Base-by-base conservation (phyloP, 2,329 filamentous ascomycete species). In the Verticillium nubilum region DNA sequence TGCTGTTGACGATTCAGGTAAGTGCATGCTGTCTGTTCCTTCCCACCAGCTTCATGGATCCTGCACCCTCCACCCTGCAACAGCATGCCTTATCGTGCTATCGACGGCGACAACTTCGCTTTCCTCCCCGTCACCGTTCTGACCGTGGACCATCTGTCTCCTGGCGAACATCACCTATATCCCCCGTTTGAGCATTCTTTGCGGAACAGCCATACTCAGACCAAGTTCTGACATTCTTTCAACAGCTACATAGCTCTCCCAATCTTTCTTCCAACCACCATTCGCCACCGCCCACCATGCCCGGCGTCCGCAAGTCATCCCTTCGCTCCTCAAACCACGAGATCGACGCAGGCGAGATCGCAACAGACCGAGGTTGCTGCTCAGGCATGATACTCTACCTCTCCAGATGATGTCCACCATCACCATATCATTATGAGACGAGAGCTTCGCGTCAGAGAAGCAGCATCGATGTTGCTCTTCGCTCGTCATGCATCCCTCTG, bases 231-330 rank as follows among this genome's bases (percentile, higher is more conserved):
- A 50, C 42, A 50, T 50, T 50, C 42, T 50, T 19, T 50, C 9
- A 19, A 50, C 5, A 50, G 42, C 42, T 50, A 4, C 29, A 31
- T 13, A 31, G 29, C 29, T 13, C 29, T 13, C 4, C 12, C 42
- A 12, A 23, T 4, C n/a, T 5, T 10, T 50, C 19, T 23, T 37
- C 57, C 9, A 27, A 10, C 9, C n/a, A 23, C 17, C 57, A 13
- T n/a, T 15, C 13, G 64, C 67, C 67, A 68, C 64, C 33, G 26
- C 54, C 42, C 71, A 80, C 64, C 54, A 83, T 84, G 81, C 76
- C 77, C 71, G 80, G 80, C 65, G 75, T 83, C 70, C 80, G 81
- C 83, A 72, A 74, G 79, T 80, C 54, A 29, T 15, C 42, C 42
- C 42, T 10, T 19, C n/a, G 7, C 42, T 58, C 59, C 62, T 50